Evolutionary conservation across 805 yeast genomes (phyloP).

Genomic region (Pichia rugopelliculosa): DNA sequence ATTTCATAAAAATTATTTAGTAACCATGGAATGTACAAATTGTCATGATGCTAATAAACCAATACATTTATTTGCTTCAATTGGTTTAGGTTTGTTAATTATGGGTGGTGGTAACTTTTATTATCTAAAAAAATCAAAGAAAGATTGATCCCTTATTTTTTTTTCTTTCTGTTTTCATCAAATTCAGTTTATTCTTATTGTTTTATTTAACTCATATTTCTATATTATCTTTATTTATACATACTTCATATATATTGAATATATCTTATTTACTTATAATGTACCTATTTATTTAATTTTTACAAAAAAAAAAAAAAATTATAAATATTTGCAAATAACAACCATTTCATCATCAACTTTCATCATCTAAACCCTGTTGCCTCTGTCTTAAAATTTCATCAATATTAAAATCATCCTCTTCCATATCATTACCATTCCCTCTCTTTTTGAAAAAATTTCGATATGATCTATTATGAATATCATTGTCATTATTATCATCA

Average conservation of each 20-base stretch:
- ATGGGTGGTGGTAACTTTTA: constrained; percentile 13
- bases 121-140: constrained; percentile 8
- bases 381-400: constrained; percentile 35
- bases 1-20: constrained; percentile 6
- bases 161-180: neutral
- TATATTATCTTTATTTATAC: no score
- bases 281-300: no score
- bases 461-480: constrained; percentile 18
- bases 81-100: constrained; percentile 3
- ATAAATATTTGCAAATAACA: no score
- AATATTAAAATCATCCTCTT: constrained; percentile 42
- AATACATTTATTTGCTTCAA: constrained; percentile 5
- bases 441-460: constrained; percentile 22
- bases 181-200: neutral
- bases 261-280: no score
- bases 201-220: no score
- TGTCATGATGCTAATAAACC: constrained; percentile 3
- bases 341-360: neutral
- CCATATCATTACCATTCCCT: constrained; percentile 10
- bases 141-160: neutral
- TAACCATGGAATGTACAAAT: constrained; percentile 1
- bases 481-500: constrained; percentile 15
- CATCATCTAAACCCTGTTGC: constrained; percentile 24
- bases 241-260: no score
- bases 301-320: neutral